phyloP scores from a whole-genome alignment of 345 rosid species.

The Citropsis articulata region DNA sequence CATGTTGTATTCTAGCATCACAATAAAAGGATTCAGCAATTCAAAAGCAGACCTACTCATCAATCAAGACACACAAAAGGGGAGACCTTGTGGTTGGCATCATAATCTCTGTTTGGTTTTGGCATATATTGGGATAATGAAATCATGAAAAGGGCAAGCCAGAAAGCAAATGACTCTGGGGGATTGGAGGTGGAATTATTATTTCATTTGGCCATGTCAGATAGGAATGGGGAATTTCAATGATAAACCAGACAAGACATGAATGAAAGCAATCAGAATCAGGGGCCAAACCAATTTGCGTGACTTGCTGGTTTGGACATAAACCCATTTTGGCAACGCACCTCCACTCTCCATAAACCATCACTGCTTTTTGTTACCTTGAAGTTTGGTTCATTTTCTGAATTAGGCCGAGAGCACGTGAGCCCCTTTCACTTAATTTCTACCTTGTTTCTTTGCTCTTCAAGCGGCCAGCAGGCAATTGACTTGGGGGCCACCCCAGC shows the following conservation, averaged over 20 bases:
- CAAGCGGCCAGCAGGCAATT: slow-evolving; percentile 14
- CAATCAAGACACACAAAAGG: neutral
- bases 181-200: slow-evolving; percentile 9
- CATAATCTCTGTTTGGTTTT: slow-evolving; percentile 2
- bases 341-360: neutral
- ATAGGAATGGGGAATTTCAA: slow-evolving; percentile 3
- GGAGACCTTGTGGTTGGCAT: slow-evolving; percentile 9
- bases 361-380: slow-evolving; percentile 3
- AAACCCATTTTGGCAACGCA: slow-evolving; percentile 10
- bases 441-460: slow-evolving; percentile 1
- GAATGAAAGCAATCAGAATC: neutral
- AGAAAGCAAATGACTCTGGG: neutral
- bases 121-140: neutral
- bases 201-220: slow-evolving; percentile 4
- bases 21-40: neutral
- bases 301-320: slow-evolving; percentile 1
- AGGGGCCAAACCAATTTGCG: neutral
- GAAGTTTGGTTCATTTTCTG: neutral
- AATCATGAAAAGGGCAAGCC: slow-evolving; percentile 3
- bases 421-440: neutral
- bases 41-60: neutral
- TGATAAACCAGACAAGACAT: neutral
- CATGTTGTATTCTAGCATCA: neutral
- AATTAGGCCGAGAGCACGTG: slow-evolving; percentile 11
- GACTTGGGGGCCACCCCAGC: slow-evolving; percentile 7